Evolutionary conservation across 2,329 filamentous ascomycete genomes (phyloP).

Genomic region (Colletotrichum neosansevieriae): DNA sequence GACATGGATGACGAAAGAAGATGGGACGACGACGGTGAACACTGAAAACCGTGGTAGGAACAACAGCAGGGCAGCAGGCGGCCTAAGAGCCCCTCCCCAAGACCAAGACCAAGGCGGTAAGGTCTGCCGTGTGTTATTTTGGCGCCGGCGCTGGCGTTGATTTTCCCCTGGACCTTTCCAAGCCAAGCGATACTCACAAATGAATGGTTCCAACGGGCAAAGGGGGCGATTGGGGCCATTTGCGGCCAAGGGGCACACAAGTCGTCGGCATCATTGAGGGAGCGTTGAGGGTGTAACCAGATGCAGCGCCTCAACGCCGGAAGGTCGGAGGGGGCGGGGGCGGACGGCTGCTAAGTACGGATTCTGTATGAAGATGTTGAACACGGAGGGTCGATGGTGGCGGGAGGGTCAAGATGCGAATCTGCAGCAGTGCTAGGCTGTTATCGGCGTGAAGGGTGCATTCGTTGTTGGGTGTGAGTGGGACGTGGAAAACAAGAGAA

Average conservation of each 20-base stretch:
- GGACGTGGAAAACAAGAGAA: constrained; percentile 18
- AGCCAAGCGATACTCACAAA: constrained; percentile 15
- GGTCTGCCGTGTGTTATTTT: constrained; percentile 23
- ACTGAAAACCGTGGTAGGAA: neutral
- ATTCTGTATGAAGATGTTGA: too few relatives aligned
- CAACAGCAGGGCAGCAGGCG: neutral
- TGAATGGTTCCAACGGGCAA: constrained; percentile 28
- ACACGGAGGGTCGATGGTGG: neutral
- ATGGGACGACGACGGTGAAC: neutral
- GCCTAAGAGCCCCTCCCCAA: constrained; percentile 1
- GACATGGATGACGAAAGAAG: constrained; percentile 13
- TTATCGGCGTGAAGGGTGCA: neutral
- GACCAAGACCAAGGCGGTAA: constrained; percentile 19
- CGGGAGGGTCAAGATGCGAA: neutral
- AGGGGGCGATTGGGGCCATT: constrained; percentile 11
- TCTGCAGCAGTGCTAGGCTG: constrained; percentile 25
- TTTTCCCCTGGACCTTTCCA: neutral
- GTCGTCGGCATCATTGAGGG: neutral
- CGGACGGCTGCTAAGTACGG: neutral
- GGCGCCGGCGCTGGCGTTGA: constrained; percentile 2
- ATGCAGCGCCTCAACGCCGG: constrained; percentile 19
- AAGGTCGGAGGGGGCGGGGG: neutral
- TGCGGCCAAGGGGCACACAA: neutral
- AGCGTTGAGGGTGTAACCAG: constrained; percentile 25
- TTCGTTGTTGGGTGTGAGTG: constrained; percentile 4